Evolutionary conservation across 345 rosid species (phyloP).

Genomic region (Linum trigynum): DNA sequence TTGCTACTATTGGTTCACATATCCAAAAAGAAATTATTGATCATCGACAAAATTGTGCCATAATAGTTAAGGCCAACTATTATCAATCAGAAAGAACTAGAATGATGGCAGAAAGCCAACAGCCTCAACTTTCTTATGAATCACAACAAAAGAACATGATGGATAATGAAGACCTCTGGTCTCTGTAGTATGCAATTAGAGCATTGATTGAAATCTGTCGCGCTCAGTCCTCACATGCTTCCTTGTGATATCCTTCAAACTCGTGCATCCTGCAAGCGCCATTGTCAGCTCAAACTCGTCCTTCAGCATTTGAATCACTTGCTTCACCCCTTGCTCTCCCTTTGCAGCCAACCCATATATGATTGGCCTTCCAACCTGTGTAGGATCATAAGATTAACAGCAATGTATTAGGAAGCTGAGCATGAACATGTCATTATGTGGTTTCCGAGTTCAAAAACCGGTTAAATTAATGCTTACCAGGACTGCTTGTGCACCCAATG

Average conservation of each 20-base stretch:
- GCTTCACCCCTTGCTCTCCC: slow-evolving; percentile 58
- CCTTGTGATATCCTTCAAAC: slow-evolving; percentile 48
- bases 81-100: too few relatives aligned
- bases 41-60: too few relatives aligned
- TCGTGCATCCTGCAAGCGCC: slow-evolving; percentile 76
- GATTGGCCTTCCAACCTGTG: slow-evolving; percentile 86
- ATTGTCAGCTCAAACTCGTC: slow-evolving; percentile 67
- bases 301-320: slow-evolving; percentile 61
- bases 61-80: too few relatives aligned
- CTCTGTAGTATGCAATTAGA: slow-evolving; percentile 13
- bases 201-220: slow-evolving; percentile 43
- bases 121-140: neutral
- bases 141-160: neutral
- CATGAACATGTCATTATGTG: neutral
- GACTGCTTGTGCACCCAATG: slow-evolving; percentile 86
- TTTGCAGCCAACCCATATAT: slow-evolving; percentile 62
- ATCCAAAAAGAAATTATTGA: too few relatives aligned
- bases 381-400: neutral
- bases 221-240: slow-evolving; percentile 38
- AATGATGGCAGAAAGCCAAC: too few relatives aligned
- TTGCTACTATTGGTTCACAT: too few relatives aligned
- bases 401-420: neutral
- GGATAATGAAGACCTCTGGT: neutral
- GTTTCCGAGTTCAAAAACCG: too few relatives aligned
- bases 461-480: slow-evolving; percentile 38